These are phyloP conservation scores for Blepharisma stoltei DNA, from an alignment of 73 alveolate genomes.

Conservation along the genomic window DNA sequence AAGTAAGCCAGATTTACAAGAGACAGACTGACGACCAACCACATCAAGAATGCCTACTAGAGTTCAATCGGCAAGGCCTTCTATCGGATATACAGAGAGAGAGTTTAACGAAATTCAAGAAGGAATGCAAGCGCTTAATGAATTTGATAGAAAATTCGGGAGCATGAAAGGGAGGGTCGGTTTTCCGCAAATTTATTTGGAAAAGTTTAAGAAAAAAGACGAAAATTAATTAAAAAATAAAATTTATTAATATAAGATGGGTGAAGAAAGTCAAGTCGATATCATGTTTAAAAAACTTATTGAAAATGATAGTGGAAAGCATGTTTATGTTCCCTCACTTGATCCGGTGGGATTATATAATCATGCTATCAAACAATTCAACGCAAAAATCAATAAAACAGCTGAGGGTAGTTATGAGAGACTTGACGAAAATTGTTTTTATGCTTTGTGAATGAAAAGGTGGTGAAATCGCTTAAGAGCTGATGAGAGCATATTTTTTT, in stretches of 20 bases:
- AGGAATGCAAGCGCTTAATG: too few species aligned
- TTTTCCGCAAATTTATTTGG: too few species aligned
- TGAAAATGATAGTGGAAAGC: conserved; percentile 19
- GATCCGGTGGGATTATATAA: conserved; percentile 18
- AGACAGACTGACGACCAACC: too few species aligned
- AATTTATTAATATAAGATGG: neutral
- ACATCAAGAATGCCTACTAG: too few species aligned
- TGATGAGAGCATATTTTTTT: neutral
- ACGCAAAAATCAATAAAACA: neutral
- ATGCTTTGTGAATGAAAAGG: conserved; percentile 4
- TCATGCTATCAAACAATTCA: conserved; percentile 2
- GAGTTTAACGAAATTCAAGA: too few species aligned
- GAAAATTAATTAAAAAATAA: too few species aligned
- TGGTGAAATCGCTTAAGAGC: conserved; percentile 14
- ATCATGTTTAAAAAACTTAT: neutral
- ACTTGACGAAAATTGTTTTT: neutral
- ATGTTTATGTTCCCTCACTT: neutral
- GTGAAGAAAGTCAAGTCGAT: conserved; percentile 14
- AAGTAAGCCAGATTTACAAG: too few species aligned
- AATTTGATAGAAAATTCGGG: too few species aligned
- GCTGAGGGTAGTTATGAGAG: neutral
- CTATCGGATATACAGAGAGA: too few species aligned
- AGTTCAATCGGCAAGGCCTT: too few species aligned
- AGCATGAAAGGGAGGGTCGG: too few species aligned
- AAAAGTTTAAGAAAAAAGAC: too few species aligned